Conservation (phyloP, 257 asterid genomes). For the Scutellaria barbata region DNA sequence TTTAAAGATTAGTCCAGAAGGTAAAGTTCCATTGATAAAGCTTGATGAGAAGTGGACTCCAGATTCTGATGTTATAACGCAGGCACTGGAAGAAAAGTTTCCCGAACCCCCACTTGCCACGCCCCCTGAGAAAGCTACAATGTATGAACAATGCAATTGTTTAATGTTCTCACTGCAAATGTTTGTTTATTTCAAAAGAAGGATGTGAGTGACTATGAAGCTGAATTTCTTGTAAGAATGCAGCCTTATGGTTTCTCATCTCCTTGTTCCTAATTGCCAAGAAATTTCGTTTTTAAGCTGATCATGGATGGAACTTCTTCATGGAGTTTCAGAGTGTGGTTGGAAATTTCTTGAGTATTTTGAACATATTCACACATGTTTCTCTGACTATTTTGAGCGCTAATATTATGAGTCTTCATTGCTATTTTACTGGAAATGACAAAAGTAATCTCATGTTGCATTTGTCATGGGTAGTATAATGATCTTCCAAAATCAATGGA, state of each 20-base stretch:
- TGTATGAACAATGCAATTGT: constrained; percentile 50
- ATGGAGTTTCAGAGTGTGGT: background rate
- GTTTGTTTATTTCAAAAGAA: background rate
- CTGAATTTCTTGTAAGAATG: background rate
- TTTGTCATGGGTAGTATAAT: background rate
- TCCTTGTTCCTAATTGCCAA: constrained; percentile 11
- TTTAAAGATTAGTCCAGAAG: constrained; percentile 74
- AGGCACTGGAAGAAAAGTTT: constrained; percentile 81
- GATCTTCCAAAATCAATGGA: background rate
- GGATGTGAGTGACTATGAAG: background rate
- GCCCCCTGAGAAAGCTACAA: constrained; percentile 83
- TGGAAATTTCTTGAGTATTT: constrained; percentile 2
- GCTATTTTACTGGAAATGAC: background rate
- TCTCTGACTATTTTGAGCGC: background rate
- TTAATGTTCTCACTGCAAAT: constrained; percentile 3
- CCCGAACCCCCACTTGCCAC: constrained; percentile 83
- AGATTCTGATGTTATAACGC: constrained; percentile 93
- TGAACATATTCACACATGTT: background rate
- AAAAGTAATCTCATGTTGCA: background rate
- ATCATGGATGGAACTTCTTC: background rate
- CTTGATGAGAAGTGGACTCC: constrained; percentile 92
- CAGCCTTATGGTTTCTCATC: background rate
- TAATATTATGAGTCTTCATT: background rate
- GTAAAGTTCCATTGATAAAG: constrained; percentile 87
- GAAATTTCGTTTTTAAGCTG: background rate